Evolutionary conservation across 1,284 basidiomycete genomes (phyloP), one percentile per base, ranked within the genome.

Genomic region (Gomphus sp.): DNA sequence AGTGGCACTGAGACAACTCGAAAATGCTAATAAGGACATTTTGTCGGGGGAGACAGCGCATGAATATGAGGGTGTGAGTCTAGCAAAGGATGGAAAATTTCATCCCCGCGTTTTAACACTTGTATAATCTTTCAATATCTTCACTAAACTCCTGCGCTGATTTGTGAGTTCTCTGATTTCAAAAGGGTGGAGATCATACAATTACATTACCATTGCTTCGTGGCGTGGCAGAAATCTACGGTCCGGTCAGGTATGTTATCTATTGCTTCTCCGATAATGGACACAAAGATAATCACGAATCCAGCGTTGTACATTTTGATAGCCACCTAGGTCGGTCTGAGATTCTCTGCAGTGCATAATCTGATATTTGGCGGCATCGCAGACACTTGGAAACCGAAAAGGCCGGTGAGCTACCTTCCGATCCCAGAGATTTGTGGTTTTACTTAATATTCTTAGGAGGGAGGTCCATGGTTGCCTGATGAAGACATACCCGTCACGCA

Each of bases 241-340:
- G 74, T 0, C 71, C 71, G 6, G 68, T 76, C 28, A 36, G 58
- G 34, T 53, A 10, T 33, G 14, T 18, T n/a, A n/a, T n/a, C n/a
- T n/a, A n/a, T n/a, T n/a, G n/a, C n/a, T n/a, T n/a, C n/a, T n/a
- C n/a, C n/a, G n/a, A n/a, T n/a, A n/a, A n/a, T n/a, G n/a, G n/a
- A n/a, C n/a, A n/a, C n/a, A n/a, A n/a, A 25, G 28, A 16, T 34
- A 5, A 4, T 5, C 16, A 16, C 41, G 28, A 28, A 16, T 55
- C 34, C 54, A 69, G 71, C 39, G 73, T 75, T 2, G 72, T 76
- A 12, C 74, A 76, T 66, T 75, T 74, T 56, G 74, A 76, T 58
- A 70, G 71, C 36, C 73, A 74, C 60, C 63, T 74, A 14, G 70
- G 68, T 70, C 52, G 34, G 65, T 62, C n/a, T 18, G 12, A 28